phyloP scores from a whole-genome alignment of 192 early-diverging fungal species.

The Allomyces macrogynus region DNA sequence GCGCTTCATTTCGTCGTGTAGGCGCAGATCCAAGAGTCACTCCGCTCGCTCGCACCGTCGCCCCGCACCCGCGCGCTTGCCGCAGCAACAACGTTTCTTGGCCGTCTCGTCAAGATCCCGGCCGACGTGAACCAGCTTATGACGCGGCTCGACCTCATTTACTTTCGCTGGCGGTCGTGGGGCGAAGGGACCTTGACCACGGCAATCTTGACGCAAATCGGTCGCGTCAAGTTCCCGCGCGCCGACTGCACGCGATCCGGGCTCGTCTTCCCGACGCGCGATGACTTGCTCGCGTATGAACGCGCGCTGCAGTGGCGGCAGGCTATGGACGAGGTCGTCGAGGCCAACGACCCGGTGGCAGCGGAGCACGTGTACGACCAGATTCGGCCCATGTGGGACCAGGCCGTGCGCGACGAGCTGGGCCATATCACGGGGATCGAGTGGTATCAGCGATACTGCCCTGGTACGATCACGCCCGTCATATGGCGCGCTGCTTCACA shows the following conservation, averaged over 20 bases:
- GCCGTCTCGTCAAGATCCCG: no score
- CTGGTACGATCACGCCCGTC: not conserved
- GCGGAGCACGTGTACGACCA: not conserved
- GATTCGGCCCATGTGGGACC: not conserved
- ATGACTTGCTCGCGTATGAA: not conserved
- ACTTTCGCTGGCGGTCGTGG: not conserved
- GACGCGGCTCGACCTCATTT: not conserved
- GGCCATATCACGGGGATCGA: not conserved
- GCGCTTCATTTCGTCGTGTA: no score
- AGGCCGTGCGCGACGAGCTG: not conserved
- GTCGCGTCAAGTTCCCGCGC: not conserved
- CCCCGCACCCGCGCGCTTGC: no score
- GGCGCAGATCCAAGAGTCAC: no score
- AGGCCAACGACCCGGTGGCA: not conserved
- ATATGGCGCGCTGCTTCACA: not conserved
- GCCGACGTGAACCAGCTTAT: no score
- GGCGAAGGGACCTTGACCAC: not conserved
- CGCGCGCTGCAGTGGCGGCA: not conserved
- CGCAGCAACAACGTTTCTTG: no score
- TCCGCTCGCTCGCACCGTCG: no score
- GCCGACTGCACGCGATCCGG: not conserved
- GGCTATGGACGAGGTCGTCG: not conserved
- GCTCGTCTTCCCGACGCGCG: not conserved
- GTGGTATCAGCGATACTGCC: not conserved
- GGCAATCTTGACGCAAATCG: not conserved